Base-by-base conservation (phyloP, 257 asterid species). In the Coffea canephora region DNA sequence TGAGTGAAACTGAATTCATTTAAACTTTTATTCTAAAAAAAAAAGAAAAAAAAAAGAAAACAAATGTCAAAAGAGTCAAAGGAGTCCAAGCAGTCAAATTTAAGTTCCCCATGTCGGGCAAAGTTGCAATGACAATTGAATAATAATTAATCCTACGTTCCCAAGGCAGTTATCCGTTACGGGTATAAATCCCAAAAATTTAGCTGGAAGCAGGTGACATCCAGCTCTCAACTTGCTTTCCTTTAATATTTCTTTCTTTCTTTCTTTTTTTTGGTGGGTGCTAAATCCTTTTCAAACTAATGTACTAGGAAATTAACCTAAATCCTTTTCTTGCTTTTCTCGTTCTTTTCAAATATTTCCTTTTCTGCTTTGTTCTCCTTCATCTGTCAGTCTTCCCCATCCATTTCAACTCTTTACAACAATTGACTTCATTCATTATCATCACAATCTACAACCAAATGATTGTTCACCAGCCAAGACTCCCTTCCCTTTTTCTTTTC, bases 81-180 rank as follows among this genome's bases (percentile, higher is more conserved):
- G 27, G 23, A 39, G 75, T 39, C 41, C 67, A 83, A 81, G 71
- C 78, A 61, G 87, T 82, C 88, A 86, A 86, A 81, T 34, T 65
- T 78, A 79, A 77, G 83, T 79, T 43, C 41, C 83, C 73, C 48
- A 77, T 10, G 59, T 23, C 41, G 15, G 15, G 34, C 4, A 54
- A 54, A 31, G 18, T 52, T 34, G 19, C 25, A 27, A 72, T 23
- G 3, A 1, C 25, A 64, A 71, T 75, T 78, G 34, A 72, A n/a
- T 49, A 14, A 49, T 48, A 1, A 76, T 49, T 5, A 74, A 71
- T 64, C 14, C 43, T 39, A 4, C 3, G 43, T 2, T 65, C 31
- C 54, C 50, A 50, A 34, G 50, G 74, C 71, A 69, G 19, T n/a
- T 66, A 71, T 79, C 78, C 65, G 75, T 75, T 75, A 43, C 27